Evolutionary conservation across 306 rosid genomes (phyloP), one percentile per base, ranked within the genome.

Genomic region (Purshia tridentata): DNA sequence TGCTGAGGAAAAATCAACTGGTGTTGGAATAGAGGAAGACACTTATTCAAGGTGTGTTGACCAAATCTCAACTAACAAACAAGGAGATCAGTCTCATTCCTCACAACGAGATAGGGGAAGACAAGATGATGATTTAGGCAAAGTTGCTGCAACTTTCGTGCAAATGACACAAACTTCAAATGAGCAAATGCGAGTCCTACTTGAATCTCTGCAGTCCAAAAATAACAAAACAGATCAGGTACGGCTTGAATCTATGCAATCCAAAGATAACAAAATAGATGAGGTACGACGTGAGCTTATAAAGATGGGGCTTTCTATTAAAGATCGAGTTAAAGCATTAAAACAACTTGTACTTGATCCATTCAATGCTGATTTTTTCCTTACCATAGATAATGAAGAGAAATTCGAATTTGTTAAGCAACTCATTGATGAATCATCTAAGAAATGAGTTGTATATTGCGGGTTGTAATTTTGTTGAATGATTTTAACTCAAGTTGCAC

Each of bases 381-480:
- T 70, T 14, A 14, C 52, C 49, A 54, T 70, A 48, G 65, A 70
- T 20, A 29, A 55, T 9, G 74, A 70, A 13, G 74, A 70, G 65
- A 70, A 70, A 55, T 5, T 55, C 13, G 73, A 70, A 42, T 70
- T 70, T 55, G 53, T 70, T 18, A 70, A 70, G 65, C 74, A 54
- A 20, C 74, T 70, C 53, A 55, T 70, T 42, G 74, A 70, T 55
- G 74, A 70, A 54, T 54, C 73, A 18, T 69, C 65, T 41, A 54
- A 41, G 41, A 18, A 51, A 20, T 69, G 40, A 52, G 41, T 39
- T 69, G 35, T 69, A 51, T 18, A n/a, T 51, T 12, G 19, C 6
- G 11, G 16, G 15, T 37, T 51, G 23, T 16, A 37, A 37, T 8
- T 67, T 52, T 68, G 59, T 15, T 29, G 22, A 49, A 16, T 54